Evolutionary conservation across 1,284 basidiomycete species (phyloP).

Genomic region (Ceratobasidium papillatum): DNA sequence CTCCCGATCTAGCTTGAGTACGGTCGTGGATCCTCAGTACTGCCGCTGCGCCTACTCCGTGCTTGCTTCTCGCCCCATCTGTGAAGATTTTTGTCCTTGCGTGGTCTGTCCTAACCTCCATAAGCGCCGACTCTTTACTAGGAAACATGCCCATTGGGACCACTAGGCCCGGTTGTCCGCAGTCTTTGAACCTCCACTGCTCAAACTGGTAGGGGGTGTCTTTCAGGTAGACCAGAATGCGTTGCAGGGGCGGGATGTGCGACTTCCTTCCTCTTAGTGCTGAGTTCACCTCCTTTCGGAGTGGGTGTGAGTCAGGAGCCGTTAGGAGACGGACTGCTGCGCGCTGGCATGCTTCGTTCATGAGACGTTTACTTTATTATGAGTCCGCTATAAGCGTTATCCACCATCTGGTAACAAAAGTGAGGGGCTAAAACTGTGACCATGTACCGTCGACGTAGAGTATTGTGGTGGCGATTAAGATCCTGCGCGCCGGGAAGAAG

Average conservation of each 20-base stretch:
- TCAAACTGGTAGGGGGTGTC: neutral
- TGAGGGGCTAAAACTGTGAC: no score
- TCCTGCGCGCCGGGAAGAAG: no score
- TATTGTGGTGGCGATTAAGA: no score
- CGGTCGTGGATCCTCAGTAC: neutral
- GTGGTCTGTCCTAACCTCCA: neutral
- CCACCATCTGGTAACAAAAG: no score
- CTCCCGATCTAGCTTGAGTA: neutral
- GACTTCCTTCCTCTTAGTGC: neutral
- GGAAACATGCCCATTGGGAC: neutral
- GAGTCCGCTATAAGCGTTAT: no score
- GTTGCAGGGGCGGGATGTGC: conserved; percentile 1
- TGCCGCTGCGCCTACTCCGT: neutral
- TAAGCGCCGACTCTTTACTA: neutral
- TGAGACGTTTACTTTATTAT: no score
- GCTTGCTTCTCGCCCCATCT: neutral
- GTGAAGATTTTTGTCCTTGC: neutral
- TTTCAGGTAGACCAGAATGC: neutral
- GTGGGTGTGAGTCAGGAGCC: neutral
- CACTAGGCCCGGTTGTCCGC: neutral
- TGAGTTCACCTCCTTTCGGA: neutral
- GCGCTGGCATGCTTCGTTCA: conserved; percentile 11
- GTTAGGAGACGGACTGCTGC: neutral
- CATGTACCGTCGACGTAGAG: no score
- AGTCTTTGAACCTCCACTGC: neutral